Percentiles rank a stretch among this genome's conserved stretches.
Evolutionary conservation across 2,329 filamentous ascomycete genomes (phyloP).

Genomic region (Cercospora sp.): DNA sequence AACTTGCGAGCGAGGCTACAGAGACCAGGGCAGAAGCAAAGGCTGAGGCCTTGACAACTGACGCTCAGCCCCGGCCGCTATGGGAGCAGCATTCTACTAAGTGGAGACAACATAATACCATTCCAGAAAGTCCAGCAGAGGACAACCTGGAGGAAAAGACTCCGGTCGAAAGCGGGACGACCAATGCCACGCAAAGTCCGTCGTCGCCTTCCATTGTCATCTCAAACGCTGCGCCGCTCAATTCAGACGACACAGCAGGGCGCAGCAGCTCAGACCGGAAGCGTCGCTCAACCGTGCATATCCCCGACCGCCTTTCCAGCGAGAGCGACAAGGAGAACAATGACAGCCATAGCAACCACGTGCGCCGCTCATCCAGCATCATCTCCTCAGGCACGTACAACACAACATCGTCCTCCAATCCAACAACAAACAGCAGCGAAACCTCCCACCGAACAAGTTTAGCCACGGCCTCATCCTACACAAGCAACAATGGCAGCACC

Average conservation of each 20-base stretch:
- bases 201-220: slow-evolving; percentile 38
- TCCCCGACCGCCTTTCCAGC: slow-evolving; percentile 29
- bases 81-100: slow-evolving; percentile 37
- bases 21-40: neutral
- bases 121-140: slow-evolving; percentile 18
- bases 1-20: neutral
- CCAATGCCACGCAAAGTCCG: neutral
- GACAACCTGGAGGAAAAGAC: slow-evolving; percentile 10
- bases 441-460: slow-evolving; percentile 10
- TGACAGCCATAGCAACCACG: slow-evolving; percentile 19
- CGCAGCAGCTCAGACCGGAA: slow-evolving; percentile 23
- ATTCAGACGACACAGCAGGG: slow-evolving; percentile 25
- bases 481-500: slow-evolving; percentile 16
- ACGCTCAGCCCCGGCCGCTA: slow-evolving; percentile 24
- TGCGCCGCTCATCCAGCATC: slow-evolving; percentile 34
- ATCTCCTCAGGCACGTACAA: slow-evolving; percentile 32
- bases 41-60: slow-evolving; percentile 24
- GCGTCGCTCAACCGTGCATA: slow-evolving; percentile 23
- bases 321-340: slow-evolving; percentile 28
- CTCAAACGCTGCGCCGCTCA: slow-evolving; percentile 38
- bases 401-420: slow-evolving; percentile 27
- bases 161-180: slow-evolving; percentile 1
- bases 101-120: slow-evolving; percentile 33
- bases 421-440: slow-evolving; percentile 20
- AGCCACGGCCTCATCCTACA: slow-evolving; percentile 4